Percentiles rank a stretch among this genome's conserved stretches.
These are phyloP conservation scores for Graphiopsis chlorocephala DNA, from an alignment of 2,329 filamentous ascomycete genomes.

Conservation along the genomic window DNA sequence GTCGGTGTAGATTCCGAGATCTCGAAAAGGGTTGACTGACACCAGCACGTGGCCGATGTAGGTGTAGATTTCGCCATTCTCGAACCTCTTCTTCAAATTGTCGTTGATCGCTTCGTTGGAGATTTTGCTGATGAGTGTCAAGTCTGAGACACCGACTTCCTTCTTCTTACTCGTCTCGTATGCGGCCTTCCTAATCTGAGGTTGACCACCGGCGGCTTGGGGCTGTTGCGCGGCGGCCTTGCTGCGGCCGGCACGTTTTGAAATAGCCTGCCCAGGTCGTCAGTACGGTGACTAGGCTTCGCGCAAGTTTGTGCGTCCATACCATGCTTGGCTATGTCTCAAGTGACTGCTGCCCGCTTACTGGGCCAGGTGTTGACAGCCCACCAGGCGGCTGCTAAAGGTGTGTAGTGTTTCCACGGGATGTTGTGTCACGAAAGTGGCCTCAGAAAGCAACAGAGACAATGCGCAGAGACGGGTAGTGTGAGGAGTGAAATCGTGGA, in stretches of 20 bases:
- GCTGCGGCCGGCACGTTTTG: conserved; percentile 58
- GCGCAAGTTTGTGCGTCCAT: background rate
- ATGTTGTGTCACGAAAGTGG: background rate
- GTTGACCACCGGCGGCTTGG: conserved; percentile 46
- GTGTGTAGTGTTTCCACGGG: background rate
- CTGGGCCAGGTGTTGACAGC: conserved; percentile 15
- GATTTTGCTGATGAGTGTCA: conserved; percentile 96
- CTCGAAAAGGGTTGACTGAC: conserved; percentile 96
- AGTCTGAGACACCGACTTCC: conserved; percentile 96
- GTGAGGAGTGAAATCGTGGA: background rate
- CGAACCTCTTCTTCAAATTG: conserved; percentile 96
- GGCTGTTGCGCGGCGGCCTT: conserved; percentile 48
- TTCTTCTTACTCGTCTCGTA: conserved; percentile 98
- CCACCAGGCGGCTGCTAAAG: conserved; percentile 6
- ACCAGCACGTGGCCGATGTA: conserved; percentile 99
- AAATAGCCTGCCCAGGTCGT: conserved; percentile 45
- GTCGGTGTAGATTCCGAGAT: conserved; percentile 95
- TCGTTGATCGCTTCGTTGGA: conserved; percentile 99
- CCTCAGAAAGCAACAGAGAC: background rate
- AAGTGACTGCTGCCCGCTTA: conserved; percentile 10
- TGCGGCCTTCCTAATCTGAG: conserved; percentile 88
- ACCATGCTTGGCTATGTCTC: conserved; percentile 9
- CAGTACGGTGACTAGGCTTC: background rate
- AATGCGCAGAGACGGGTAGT: background rate
- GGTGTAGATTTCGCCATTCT: conserved; percentile 97